Evolutionary conservation across 148 eudicot species (phyloP), one percentile per base, ranked within the genome.

Genomic region (Rhododendron molle): DNA sequence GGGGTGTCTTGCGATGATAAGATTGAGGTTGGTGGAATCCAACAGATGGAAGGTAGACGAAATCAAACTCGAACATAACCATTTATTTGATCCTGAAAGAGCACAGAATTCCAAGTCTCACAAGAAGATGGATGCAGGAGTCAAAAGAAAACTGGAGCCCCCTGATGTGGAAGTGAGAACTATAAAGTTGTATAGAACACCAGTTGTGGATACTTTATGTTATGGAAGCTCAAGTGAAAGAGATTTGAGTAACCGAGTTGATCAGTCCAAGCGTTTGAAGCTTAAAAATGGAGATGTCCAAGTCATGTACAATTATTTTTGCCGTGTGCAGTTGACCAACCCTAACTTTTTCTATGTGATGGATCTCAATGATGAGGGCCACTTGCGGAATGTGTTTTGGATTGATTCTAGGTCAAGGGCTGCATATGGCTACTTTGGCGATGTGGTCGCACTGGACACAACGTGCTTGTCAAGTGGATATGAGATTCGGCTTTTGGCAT

Each of bases 31-130:
- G 72, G 93, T 89, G 83, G 95, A 96, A 85, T 90, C 93, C 38
- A 90, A 86, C 44, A 89, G 93, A 87, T 96, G 98, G 97, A 92
- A 94, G 85, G 89, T 96, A 71, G 97, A 94, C 87, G 97, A 96
- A 90, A 95, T 91, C 84, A 94, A 92, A 81, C 93, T 92, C 32
- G 95, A 96, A 85, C 98, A 96, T 89, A 96, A 96, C 91, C 98
- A 96, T 88, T 90, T 87, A 47, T 92, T 96, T 84, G 96, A 94
- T 89, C 97, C 91, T 38, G 92, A 91, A 88, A 91, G 94, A 88
- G 95, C 91, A 28, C 95, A 91, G 85, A 93, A 88, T 74, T 92
- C 96, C 79, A 93, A 93, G 86, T 96, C 95, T 65, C 96, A 91
- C 87, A 93, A 92, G 89, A 96, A 91, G 82, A 87, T 88, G 62